Conservation (phyloP, 768 basidiomycete genomes). For the Lentinula boryana region DNA sequence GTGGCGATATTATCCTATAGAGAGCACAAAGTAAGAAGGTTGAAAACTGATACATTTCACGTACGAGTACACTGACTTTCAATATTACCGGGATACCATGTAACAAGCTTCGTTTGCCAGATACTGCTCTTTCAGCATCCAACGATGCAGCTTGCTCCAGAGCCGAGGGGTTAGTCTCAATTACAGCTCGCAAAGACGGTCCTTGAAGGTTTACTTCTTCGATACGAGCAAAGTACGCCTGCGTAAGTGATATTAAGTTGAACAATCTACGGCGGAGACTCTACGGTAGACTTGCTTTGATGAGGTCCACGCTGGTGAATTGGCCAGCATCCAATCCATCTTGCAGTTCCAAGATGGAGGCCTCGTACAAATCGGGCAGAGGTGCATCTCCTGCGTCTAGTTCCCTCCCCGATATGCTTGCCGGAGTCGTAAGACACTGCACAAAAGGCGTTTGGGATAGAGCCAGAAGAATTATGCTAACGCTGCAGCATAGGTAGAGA, state of each 20-base stretch:
- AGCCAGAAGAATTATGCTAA: no score
- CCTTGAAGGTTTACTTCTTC: conserved; percentile 36
- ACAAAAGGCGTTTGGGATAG: no score
- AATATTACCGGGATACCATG: conserved; percentile 30
- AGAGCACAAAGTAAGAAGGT: no score
- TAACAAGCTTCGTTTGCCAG: conserved; percentile 22
- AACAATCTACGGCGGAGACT: no score
- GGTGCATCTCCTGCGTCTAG: background rate
- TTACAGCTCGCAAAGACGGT: conserved; percentile 29
- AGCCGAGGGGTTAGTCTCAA: conserved; percentile 33
- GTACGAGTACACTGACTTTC: no score
- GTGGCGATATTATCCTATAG: conserved; percentile 23
- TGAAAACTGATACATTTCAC: no score
- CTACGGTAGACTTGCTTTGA: conserved; percentile 22
- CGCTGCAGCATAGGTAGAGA: no score
- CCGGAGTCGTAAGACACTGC: no score
- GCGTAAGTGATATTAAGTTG: background rate
- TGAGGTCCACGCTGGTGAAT: conserved; percentile 35
- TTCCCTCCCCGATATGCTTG: no score
- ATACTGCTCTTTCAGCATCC: conserved; percentile 23
- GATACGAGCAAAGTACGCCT: conserved; percentile 38
- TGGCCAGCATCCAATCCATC: conserved; percentile 25
- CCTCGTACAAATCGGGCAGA: conserved; percentile 34
- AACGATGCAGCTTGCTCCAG: conserved; percentile 26
- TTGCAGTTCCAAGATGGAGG: conserved; percentile 31